Base-by-base conservation (phyloP, 768 basidiomycete species). In the Boletus sensibilis region DNA sequence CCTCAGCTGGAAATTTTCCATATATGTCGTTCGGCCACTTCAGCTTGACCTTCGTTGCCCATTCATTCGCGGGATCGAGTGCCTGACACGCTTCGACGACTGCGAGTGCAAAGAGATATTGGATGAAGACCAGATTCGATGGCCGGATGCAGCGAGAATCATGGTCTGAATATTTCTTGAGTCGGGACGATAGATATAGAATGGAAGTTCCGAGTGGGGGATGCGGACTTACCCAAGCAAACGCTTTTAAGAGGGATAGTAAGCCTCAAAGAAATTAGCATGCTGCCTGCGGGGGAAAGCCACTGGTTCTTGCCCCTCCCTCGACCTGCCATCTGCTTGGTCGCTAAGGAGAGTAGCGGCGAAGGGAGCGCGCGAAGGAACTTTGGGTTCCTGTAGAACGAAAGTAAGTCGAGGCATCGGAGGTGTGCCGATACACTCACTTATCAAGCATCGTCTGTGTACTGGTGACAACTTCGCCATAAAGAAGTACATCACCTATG, bases 21-120 rank as follows among this genome's bases (percentile, higher is more conserved):
- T 98, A 98, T 5, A 99, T 76, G 64, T 98, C 97, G 65, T 98
- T 98, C 20, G 96, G 97, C 97, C 97, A 98, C 71, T 98, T 98
- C 25, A 98, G 75, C 39, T 86, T 79, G 12, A 97, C 82, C 14
- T 77, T 77, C 3, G 82, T 73, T 13, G 83, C 86, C 49, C 74
- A 77, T 34, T 18, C 23, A 53, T 69, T 23, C 43, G 54, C 83
- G 0, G 87, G 76, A n/a, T 86, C 78, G 11, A 64, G 74, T 2
- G 75, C 74, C 2, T 85, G 80, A 61, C 91, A 92, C 1, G 89
- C 94, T 62, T 94, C 88, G 18, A 87, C 84, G n/a, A 98, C 87
- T 1, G 94, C 94, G 39, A 98, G 76, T 0, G 88, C 89, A 58
- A 90, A 90, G 5, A 99, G 80, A 69, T 99, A 98, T 67, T 99